phyloP scores from a whole-genome alignment of 768 basidiomycete species.

The Leccinum disarticulatum region DNA sequence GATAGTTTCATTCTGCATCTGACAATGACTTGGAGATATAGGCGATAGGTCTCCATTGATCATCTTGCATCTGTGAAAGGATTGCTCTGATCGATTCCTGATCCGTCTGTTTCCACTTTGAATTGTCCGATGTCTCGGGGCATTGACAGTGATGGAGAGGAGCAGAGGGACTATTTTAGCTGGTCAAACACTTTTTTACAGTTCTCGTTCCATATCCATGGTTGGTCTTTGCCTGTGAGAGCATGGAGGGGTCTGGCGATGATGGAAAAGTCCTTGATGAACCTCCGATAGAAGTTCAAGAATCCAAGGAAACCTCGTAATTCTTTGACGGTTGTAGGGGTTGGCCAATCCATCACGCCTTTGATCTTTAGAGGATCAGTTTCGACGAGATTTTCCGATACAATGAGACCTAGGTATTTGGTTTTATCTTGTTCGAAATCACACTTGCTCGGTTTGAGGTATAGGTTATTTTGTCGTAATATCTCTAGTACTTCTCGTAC shows the following conservation, averaged over 20 bases:
- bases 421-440: no score
- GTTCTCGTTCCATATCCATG: no score
- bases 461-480: no score
- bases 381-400: accelerated
- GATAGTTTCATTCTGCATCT: slow-evolving; percentile 6
- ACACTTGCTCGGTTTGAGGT: no score
- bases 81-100: background rate
- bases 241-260: background rate
- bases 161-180: no score
- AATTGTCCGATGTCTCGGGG: background rate
- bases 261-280: background rate
- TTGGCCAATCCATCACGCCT: background rate
- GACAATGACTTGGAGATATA: background rate
- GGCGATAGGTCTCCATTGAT: background rate
- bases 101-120: background rate
- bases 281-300: background rate
- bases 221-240: background rate
- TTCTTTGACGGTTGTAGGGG: background rate
- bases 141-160: no score
- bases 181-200: no score
- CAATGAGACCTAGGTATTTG: background rate
- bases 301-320: background rate
- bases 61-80: background rate
- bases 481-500: no score
- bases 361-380: background rate